Evolutionary conservation across 2,329 filamentous ascomycete species (phyloP).

Genomic region (Penicillium sp.): DNA sequence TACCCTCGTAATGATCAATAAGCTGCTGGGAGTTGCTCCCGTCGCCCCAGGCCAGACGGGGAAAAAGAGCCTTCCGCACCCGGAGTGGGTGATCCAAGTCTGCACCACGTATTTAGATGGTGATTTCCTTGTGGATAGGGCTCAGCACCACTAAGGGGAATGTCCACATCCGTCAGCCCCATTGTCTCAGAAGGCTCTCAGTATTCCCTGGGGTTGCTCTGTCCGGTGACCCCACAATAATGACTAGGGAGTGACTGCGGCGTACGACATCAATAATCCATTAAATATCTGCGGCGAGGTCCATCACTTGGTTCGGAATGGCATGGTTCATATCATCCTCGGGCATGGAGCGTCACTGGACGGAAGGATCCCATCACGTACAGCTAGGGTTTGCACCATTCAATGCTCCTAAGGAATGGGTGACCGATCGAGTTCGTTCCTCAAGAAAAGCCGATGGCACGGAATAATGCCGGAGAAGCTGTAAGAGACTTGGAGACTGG

Average conservation of each 20-base stretch:
- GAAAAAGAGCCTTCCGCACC: not conserved
- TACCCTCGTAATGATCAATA: not conserved
- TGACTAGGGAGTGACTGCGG: not conserved
- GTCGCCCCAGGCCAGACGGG: not conserved
- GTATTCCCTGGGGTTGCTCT: not conserved
- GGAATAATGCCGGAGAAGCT: not conserved
- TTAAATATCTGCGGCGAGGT: not conserved
- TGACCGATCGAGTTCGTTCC: no score
- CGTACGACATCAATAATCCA: not conserved
- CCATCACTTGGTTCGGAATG: not conserved
- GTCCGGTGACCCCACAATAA: not conserved
- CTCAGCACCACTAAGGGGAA: not conserved
- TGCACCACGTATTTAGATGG: not conserved
- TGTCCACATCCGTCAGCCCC: not conserved
- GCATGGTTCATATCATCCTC: not conserved
- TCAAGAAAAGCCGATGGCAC: no score
- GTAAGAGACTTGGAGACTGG: not conserved
- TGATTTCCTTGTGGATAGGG: not conserved
- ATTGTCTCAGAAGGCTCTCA: not conserved
- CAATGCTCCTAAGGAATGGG: no score
- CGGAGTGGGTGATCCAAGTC: not conserved
- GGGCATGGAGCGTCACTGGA: not conserved
- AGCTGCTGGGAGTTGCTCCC: not conserved
- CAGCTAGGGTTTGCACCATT: not conserved
- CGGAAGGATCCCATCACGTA: not conserved